Base-by-base conservation (phyloP, 2,329 filamentous ascomycete genomes). In the Colletotrichum limetticola region DNA sequence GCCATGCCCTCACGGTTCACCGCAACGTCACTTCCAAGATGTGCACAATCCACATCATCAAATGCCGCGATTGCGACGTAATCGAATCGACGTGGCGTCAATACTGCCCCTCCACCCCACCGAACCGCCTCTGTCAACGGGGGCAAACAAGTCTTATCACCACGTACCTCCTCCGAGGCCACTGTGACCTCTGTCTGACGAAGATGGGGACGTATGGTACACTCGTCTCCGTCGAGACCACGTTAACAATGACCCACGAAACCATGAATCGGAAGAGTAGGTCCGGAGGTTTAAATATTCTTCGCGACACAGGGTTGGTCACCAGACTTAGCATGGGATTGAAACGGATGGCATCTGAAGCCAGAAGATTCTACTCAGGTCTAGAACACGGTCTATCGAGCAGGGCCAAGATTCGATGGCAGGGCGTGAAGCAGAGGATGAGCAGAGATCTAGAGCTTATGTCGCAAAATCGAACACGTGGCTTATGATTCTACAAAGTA, bases 41-140 rank as follows among this genome's bases (percentile, higher is more conserved):
- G 61, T 62, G 67, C 30, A 71, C 71, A 60, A 49, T 66, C 56
- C 68, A 58, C 61, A 35, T 67, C 24, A 14, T 32, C 49, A 32
- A 49, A 30, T 67, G 49, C 62, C 56, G n/a, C 28, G n/a, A 52
- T 37, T 46, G 68, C 53, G 14, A 24, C 8, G 7, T 24, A 6
- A 46, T 67, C 1, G 5, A n/a, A 35, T 57, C 58, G 4, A 19
- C 26, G 24, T 37, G 28, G 32, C 49, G 52, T 26, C 61, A 35
- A 9, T 24, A 28, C 22, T 63, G 62, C 26, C 19, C 37, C 0
- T 24, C 14, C 12, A 58, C 28, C 4, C 30, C 67, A 24, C 0
- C 22, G 12, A 0, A 57, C 14, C 26, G 42, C 61, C 28, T 71
- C 56, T 46, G 49, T 26, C n/a, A 63, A 14, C 2, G 1, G 1